phyloP scores from a whole-genome alignment of 331 rosid genomes.

The Arachis monticola region DNA sequence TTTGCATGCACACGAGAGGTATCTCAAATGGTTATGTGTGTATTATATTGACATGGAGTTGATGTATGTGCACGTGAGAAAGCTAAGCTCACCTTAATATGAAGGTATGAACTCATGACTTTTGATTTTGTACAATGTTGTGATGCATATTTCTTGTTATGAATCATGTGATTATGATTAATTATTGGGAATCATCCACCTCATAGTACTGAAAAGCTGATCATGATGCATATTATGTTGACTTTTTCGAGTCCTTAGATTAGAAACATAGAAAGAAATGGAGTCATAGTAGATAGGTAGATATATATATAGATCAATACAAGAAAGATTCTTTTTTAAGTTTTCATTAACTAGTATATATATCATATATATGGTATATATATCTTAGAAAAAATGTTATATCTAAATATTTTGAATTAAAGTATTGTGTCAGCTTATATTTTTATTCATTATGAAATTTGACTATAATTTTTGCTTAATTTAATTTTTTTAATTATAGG shows the following conservation, averaged over 20 bases:
- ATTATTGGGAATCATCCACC: too few relatives aligned
- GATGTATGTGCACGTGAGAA: slow-evolving; percentile 28
- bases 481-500: too few relatives aligned
- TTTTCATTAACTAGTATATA: too few relatives aligned
- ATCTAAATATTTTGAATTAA: too few relatives aligned
- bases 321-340: not conserved
- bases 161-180: not conserved
- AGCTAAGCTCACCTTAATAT: slow-evolving; percentile 17
- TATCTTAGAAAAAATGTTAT: too few relatives aligned
- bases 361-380: too few relatives aligned
- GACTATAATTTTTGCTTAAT: too few relatives aligned
- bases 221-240: not conserved
- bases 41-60: slow-evolving; percentile 17
- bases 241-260: not conserved
- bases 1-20: slow-evolving; percentile 42
- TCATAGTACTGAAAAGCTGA: not conserved
- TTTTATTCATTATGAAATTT: too few relatives aligned
- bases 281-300: not conserved
- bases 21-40: not conserved
- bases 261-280: not conserved
- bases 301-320: not conserved
- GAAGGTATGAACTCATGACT: slow-evolving; percentile 50
- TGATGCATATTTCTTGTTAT: not conserved
- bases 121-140: not conserved
- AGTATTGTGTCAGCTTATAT: too few relatives aligned